A percentile compares a stretch with the other conserved stretches of the same genome.
phyloP scores from a whole-genome alignment of 2,329 filamentous ascomycete species.

The Colletotrichum sp. region DNA sequence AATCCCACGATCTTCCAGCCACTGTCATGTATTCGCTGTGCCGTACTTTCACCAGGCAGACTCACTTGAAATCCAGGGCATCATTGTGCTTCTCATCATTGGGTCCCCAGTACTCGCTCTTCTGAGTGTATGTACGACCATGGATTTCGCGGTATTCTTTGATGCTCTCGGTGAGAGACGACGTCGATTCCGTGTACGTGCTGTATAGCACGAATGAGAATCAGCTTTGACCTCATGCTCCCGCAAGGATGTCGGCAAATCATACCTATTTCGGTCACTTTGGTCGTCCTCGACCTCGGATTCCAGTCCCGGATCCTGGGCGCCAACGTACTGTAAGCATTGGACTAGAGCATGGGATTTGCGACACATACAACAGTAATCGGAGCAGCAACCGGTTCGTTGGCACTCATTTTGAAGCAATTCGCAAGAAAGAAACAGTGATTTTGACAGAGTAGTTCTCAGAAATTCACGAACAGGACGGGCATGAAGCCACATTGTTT shows the following conservation, averaged over 20 bases:
- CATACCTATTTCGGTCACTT: background rate
- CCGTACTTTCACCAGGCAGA: too few species aligned
- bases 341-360: too few species aligned
- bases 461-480: too few species aligned
- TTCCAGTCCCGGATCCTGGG: background rate
- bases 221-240: too few species aligned
- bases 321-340: too few species aligned
- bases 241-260: background rate
- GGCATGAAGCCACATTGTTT: too few species aligned
- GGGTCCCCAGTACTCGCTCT: constrained; percentile 27
- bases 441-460: too few species aligned
- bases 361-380: background rate
- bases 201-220: too few species aligned
- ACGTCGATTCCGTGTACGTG: constrained; percentile 23
- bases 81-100: constrained; percentile 26
- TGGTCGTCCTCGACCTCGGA: background rate
- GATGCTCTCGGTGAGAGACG: constrained; percentile 35
- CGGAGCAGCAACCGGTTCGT: background rate
- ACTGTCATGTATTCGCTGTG: too few species aligned
- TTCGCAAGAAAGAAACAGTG: too few species aligned
- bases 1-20: too few species aligned
- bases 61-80: constrained; percentile 16
- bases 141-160: constrained; percentile 36
- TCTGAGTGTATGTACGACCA: constrained; percentile 32
- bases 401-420: background rate